phyloP scores from a whole-genome alignment of 208 protist species.

The Trypanosoma melophagium region DNA sequence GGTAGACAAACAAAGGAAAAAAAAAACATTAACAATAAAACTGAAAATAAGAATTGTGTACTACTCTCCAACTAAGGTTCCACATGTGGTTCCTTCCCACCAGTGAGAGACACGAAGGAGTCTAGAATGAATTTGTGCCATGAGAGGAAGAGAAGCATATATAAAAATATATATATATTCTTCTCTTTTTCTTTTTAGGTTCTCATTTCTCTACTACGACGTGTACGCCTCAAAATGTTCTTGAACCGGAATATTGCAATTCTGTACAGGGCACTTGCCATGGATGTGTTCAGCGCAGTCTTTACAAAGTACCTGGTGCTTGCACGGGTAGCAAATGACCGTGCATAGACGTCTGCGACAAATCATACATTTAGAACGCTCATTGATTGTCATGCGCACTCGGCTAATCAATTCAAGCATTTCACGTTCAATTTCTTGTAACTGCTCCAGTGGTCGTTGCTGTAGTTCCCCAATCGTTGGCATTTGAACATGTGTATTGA shows the following conservation, averaged over 20 bases:
- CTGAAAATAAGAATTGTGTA: too few relatives aligned
- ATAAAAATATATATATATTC: constrained; percentile 2
- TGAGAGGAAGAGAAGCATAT: not conserved
- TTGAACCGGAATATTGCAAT: constrained; percentile 53
- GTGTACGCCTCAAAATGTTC: constrained; percentile 79
- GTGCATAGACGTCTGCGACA: constrained; percentile 73
- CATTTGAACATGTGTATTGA: constrained; percentile 62
- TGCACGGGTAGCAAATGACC: constrained; percentile 90
- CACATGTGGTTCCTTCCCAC: too few relatives aligned
- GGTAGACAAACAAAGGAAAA: too few relatives aligned
- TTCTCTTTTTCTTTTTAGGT: not conserved
- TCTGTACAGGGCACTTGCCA: constrained; percentile 62
- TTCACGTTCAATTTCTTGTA: constrained; percentile 83
- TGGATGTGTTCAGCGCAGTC: constrained; percentile 68
- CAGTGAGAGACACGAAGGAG: too few relatives aligned
- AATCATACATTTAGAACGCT: constrained; percentile 81
- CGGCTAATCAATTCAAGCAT: constrained; percentile 77
- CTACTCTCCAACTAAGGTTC: too few relatives aligned
- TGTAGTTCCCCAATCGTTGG: constrained; percentile 61
- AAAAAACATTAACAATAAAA: too few relatives aligned
- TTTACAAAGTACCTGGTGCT: constrained; percentile 88
- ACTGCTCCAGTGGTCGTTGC: constrained; percentile 48
- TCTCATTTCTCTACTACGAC: constrained; percentile 32
- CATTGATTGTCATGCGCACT: constrained; percentile 79
- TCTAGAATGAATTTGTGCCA: too few relatives aligned